A percentile compares a stretch with the other conserved stretches of the same genome.
Conservation (phyloP, 2,329 filamentous ascomycete species). For the Cytospora leucostoma region DNA sequence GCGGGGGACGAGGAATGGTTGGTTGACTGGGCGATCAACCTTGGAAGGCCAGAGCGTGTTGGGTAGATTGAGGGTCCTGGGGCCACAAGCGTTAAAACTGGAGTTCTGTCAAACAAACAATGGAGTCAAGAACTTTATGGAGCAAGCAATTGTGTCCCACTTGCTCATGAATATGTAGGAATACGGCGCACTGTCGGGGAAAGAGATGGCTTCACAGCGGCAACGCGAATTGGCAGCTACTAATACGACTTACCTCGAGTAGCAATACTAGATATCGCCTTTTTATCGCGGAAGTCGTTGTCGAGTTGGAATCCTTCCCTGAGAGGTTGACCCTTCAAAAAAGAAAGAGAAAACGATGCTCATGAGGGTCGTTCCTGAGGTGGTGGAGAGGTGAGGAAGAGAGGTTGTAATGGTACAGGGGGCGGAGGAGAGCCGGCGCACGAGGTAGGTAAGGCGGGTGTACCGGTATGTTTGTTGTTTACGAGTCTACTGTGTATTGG, state of each 20-base stretch:
- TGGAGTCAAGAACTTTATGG: constrained; percentile 15
- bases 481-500: constrained; percentile 5
- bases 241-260: constrained; percentile 2
- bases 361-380: constrained; percentile 26
- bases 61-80: constrained; percentile 16
- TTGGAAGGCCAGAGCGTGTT: constrained; percentile 6
- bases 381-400: constrained; percentile 12
- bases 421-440: constrained; percentile 5
- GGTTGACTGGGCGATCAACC: constrained; percentile 27
- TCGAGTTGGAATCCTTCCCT: constrained; percentile 5
- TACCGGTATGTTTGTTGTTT: constrained; percentile 17
- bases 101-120: constrained; percentile 6
- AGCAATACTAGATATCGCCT: not conserved
- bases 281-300: constrained; percentile 11
- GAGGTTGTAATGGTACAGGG: constrained; percentile 6
- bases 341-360: constrained; percentile 1
- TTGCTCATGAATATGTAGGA: not conserved
- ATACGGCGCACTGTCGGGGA: not conserved
- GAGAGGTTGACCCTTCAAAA: constrained; percentile 6
- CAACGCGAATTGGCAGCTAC: constrained; percentile 13
- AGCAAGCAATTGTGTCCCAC: constrained; percentile 12
- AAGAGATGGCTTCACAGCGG: constrained; percentile 9
- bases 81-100: constrained; percentile 23
- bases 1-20: constrained; percentile 13
- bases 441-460: constrained; percentile 1